phyloP scores from a whole-genome alignment of 305 asterid genomes.

The Fraxinus baroniana region DNA sequence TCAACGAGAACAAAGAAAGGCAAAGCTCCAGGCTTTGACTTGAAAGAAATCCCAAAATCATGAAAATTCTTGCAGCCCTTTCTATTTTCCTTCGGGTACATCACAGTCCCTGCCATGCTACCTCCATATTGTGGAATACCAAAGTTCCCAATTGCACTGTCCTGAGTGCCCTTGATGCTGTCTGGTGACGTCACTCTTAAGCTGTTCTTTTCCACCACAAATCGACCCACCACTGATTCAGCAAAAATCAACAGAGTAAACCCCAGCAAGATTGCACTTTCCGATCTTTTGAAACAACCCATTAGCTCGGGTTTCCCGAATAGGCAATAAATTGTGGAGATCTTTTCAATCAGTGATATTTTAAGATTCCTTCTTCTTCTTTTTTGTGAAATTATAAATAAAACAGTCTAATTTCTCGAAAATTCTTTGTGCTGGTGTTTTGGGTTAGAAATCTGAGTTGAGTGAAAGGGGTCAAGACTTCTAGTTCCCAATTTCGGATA shows the following conservation, averaged over 20 bases:
- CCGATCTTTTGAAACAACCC: constrained; percentile 45
- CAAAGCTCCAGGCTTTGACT: constrained; percentile 73
- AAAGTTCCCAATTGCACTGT: constrained; percentile 84
- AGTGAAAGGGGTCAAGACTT: background rate
- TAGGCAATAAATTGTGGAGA: constrained; percentile 2
- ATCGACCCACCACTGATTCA: constrained; percentile 56
- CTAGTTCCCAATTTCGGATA: background rate
- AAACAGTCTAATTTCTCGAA: background rate
- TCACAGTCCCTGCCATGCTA: constrained; percentile 73
- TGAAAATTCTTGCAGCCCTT: constrained; percentile 74
- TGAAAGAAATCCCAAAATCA: constrained; percentile 68
- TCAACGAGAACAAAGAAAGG: constrained; percentile 83
- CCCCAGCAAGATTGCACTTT: constrained; percentile 45
- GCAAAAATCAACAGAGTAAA: constrained; percentile 36
- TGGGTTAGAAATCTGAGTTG: constrained; percentile 20
- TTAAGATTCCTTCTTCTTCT: background rate
- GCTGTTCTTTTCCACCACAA: constrained; percentile 87
- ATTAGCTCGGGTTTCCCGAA: constrained; percentile 34
- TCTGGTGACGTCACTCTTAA: constrained; percentile 77
- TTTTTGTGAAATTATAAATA: background rate
- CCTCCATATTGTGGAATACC: constrained; percentile 93
- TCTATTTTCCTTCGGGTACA: constrained; percentile 66
- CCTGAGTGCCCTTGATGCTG: constrained; percentile 60
- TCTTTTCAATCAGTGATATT: background rate
- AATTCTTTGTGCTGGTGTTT: constrained; percentile 6